phyloP scores from a whole-genome alignment of 2,329 filamentous ascomycete genomes.

The Cladosporium sp. region DNA sequence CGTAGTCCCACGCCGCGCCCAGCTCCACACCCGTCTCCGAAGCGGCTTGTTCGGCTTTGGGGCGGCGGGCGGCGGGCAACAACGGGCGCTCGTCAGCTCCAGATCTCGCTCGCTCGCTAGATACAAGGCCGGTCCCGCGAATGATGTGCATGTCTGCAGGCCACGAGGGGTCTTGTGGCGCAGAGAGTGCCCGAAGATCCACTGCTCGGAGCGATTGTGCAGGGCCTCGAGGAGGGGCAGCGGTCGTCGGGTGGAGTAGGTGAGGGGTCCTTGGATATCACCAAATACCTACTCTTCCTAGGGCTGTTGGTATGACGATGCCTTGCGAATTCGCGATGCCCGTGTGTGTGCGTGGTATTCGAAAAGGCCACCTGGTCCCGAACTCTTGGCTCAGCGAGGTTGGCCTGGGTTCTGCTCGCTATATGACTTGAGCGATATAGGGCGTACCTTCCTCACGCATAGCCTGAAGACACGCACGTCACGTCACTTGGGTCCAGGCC shows the following conservation, averaged over 20 bases:
- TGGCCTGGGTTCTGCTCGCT: neutral
- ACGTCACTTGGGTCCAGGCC: neutral
- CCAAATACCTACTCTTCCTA: neutral
- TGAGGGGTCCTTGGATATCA: slow-evolving; percentile 13
- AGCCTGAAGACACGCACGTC: slow-evolving; percentile 1
- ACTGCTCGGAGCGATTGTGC: slow-evolving; percentile 7
- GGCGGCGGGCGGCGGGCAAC: neutral
- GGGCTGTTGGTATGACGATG: slow-evolving; percentile 4
- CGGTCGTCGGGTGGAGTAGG: neutral
- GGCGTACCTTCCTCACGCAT: slow-evolving; percentile 3
- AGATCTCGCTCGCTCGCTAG: neutral
- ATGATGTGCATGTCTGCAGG: slow-evolving; percentile 19
- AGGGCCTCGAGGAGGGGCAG: slow-evolving; percentile 1
- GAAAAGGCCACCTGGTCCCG: neutral
- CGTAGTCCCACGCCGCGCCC: neutral
- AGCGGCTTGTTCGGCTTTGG: neutral
- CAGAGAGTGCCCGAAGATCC: slow-evolving; percentile 6
- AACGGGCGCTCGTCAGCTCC: neutral
- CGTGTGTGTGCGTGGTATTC: neutral
- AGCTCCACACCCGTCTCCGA: neutral
- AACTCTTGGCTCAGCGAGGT: slow-evolving; percentile 3
- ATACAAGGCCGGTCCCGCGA: slow-evolving; percentile 6
- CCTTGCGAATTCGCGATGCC: neutral
- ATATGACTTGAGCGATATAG: neutral
- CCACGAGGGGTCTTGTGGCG: slow-evolving; percentile 15